A percentile compares a stretch with the other conserved stretches of the same genome.
Evolutionary conservation across 2,329 filamentous ascomycete genomes (phyloP).

Genomic region (Neodidymelliopsis sp.): DNA sequence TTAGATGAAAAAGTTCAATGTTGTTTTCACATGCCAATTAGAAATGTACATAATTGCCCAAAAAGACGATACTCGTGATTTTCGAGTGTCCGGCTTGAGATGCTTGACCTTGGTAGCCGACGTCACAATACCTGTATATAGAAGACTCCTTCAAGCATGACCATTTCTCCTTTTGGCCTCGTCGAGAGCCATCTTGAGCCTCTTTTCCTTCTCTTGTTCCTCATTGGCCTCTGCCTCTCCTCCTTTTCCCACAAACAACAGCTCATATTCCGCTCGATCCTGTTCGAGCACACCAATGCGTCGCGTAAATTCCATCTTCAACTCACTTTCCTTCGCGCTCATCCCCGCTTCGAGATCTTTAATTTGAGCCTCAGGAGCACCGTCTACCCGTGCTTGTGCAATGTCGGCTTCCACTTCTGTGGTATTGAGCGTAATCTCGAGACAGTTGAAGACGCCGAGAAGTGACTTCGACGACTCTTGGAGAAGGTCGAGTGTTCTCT

Average conservation of each 20-base stretch:
- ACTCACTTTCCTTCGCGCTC: conserved; percentile 38
- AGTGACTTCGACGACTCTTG: conserved; percentile 49
- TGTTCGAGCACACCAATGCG: conserved; percentile 51
- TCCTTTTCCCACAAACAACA: conserved; percentile 28
- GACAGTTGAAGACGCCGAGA: conserved; percentile 54
- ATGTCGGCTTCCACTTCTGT: conserved; percentile 63
- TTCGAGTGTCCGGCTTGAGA: too few species aligned
- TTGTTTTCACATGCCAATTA: too few species aligned
- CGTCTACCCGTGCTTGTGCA: conserved; percentile 58
- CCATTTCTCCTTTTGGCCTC: conserved; percentile 63
- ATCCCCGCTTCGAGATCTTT: conserved; percentile 48
- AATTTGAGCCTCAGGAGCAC: conserved; percentile 52
- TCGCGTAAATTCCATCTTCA: conserved; percentile 46
- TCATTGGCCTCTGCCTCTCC: conserved; percentile 24
- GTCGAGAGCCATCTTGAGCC: conserved; percentile 60
- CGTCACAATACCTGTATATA: background rate
- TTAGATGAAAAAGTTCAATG: too few species aligned
- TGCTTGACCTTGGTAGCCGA: too few species aligned
- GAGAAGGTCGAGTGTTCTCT: conserved; percentile 44
- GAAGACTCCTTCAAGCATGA: conserved; percentile 18
- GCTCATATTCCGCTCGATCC: conserved; percentile 41
- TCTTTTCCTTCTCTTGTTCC: conserved; percentile 55
- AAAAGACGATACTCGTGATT: too few species aligned
- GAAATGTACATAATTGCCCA: background rate
- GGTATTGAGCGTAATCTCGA: conserved; percentile 60